These are phyloP conservation scores for Metschnikowia sp. DNA, from an alignment of 805 yeast genomes.

Conservation along the genomic window DNA sequence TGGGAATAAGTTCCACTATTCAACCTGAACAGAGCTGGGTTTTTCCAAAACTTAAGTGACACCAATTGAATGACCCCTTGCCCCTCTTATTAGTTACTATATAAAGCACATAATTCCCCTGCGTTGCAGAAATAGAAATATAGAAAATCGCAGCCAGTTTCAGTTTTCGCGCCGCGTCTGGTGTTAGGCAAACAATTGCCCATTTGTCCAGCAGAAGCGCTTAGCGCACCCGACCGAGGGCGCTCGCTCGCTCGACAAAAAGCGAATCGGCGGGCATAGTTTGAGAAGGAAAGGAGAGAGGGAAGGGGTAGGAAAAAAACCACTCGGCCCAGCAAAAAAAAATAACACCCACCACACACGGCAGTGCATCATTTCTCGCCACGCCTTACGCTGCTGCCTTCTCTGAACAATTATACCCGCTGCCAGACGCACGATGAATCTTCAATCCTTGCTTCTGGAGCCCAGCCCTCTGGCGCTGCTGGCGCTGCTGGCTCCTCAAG, in stretches of 20 bases:
- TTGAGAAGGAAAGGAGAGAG: conserved; percentile 15
- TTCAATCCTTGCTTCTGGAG: conserved; percentile 19
- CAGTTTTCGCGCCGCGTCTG: conserved; percentile 6
- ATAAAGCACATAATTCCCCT: too few species aligned
- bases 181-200: background rate
- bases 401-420: background rate
- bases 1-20: too few species aligned
- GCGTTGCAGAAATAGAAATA: background rate
- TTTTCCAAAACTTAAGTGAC: too few species aligned
- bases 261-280: conserved; percentile 10
- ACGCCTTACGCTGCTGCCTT: background rate
- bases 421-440: conserved; percentile 13
- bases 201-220: conserved; percentile 7
- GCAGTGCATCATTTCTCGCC: background rate
- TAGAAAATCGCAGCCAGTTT: too few species aligned
- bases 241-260: conserved; percentile 17
- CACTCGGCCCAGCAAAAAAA: conserved; percentile 14
- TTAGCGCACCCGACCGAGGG: conserved; percentile 11
- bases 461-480: conserved; percentile 6
- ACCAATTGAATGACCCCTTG: too few species aligned
- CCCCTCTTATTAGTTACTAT: too few species aligned
- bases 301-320: conserved; percentile 14
- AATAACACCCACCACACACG: conserved; percentile 4
- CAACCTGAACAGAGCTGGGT: too few species aligned
- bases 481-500: background rate